Evolutionary conservation across 2,329 filamentous ascomycete species (phyloP).

Genomic region (Oidium heveae): DNA sequence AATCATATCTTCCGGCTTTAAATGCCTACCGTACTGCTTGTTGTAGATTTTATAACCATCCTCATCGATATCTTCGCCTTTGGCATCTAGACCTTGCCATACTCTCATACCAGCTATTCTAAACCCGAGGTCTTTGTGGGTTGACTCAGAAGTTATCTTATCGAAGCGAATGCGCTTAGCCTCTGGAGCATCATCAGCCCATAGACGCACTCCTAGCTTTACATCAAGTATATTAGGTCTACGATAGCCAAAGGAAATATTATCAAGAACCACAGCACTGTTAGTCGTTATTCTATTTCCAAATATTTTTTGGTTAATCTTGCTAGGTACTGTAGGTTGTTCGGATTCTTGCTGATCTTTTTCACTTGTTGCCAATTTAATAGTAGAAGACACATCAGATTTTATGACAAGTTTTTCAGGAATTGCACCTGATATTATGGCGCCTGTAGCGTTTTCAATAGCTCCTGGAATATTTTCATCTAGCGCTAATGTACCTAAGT

Average conservation of each 20-base stretch:
- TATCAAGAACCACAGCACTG: constrained; percentile 61
- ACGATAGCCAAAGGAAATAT: constrained; percentile 56
- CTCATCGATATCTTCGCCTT: constrained; percentile 25
- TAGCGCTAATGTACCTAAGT: constrained; percentile 57
- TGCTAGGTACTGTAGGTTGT: not conserved
- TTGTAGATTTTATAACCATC: constrained; percentile 33
- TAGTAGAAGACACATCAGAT: no score
- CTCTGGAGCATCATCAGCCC: constrained; percentile 45
- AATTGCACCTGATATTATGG: constrained; percentile 10
- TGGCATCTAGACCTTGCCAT: constrained; percentile 29
- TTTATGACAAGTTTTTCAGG: constrained; percentile 8
- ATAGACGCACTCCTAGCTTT: constrained; percentile 68
- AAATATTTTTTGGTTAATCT: constrained; percentile 8
- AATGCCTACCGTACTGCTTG: constrained; percentile 32
- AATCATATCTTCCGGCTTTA: constrained; percentile 28
- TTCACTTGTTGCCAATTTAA: no score
- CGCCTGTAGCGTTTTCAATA: constrained; percentile 19
- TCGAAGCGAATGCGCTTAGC: constrained; percentile 36
- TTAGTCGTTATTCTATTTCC: constrained; percentile 40
- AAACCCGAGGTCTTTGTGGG: constrained; percentile 33
- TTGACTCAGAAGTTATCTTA: constrained; percentile 31
- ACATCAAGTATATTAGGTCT: constrained; percentile 79
- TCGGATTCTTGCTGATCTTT: no score
- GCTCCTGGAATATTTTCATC: constrained; percentile 25
- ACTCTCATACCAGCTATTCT: constrained; percentile 40